These are phyloP conservation scores for Phytopythium ostracodes DNA, from an alignment of 352 stramenopile species.

Conservation along the genomic window DNA sequence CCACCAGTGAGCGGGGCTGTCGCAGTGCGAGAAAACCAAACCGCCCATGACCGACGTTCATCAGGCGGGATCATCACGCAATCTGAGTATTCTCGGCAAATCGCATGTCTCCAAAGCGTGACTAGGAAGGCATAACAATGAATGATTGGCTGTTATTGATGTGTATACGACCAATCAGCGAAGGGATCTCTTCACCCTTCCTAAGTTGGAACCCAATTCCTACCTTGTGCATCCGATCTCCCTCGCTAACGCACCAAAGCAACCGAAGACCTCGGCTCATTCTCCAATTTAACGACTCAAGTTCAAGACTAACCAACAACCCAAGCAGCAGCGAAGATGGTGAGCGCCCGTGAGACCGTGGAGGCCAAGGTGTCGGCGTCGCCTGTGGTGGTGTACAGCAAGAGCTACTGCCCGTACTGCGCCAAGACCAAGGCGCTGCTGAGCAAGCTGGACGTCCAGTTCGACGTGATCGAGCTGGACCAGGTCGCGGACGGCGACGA, in stretches of 20 bases:
- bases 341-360: constrained; percentile 59
- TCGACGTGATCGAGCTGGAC: constrained; percentile 63
- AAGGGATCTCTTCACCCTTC: not conserved
- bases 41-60: not conserved
- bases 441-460: constrained; percentile 44
- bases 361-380: constrained; percentile 51
- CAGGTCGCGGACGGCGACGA: constrained; percentile 40
- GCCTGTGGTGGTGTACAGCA: constrained; percentile 88
- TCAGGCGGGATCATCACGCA: no score
- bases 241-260: not conserved
- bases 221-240: not conserved
- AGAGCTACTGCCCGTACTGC: constrained; percentile 96
- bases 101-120: not conserved
- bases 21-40: not conserved
- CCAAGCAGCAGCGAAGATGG: constrained; percentile 32
- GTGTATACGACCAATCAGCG: not conserved
- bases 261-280: not conserved
- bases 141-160: not conserved
- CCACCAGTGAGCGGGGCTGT: not conserved
- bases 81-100: not conserved
- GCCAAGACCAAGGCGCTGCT: constrained; percentile 64
- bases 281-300: constrained; percentile 4
- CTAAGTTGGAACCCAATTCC: no score
- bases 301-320: not conserved
- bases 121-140: not conserved